These are phyloP conservation scores for Physaria fendleri DNA, from an alignment of 345 rosid species.

Conservation along the genomic window DNA sequence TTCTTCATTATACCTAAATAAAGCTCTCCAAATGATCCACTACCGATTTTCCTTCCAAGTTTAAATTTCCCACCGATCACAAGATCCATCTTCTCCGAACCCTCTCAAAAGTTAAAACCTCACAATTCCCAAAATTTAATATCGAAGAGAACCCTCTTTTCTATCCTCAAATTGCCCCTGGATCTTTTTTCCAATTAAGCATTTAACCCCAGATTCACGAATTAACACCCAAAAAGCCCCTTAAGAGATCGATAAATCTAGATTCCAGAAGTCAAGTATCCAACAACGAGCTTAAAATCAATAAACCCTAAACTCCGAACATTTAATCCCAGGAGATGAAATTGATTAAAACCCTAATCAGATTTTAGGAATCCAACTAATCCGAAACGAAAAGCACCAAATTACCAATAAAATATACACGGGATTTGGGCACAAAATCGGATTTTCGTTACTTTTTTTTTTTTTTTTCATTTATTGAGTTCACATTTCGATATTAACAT, in stretches of 20 bases:
- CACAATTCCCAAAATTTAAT: not conserved
- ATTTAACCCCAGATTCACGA: conserved; percentile 14
- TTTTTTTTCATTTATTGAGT: no score
- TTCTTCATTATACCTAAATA: conserved; percentile 42
- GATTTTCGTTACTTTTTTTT: no score
- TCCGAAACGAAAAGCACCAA: not conserved
- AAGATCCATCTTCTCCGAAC: conserved; percentile 45
- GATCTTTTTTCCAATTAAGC: conserved; percentile 12
- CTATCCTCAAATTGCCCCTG: not conserved
- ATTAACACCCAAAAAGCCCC: not conserved
- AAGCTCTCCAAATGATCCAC: conserved; percentile 87
- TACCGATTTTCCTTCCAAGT: conserved; percentile 84
- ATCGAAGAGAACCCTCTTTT: not conserved
- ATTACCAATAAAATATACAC: not conserved
- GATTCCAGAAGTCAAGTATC: conserved; percentile 4
- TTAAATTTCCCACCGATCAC: conserved; percentile 70
- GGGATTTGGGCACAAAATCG: not conserved
- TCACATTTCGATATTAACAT: no score
- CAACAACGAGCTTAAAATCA: conserved; percentile 6
- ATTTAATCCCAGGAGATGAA: not conserved
- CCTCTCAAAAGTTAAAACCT: not conserved
- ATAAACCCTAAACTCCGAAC: not conserved
- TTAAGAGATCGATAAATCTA: not conserved
- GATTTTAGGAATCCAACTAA: conserved; percentile 4
- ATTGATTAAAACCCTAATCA: conserved; percentile 19